A percentile compares a stretch with the other conserved stretches of the same genome.
These are phyloP conservation scores for Chaetomium sp. DNA, from an alignment of 2,329 filamentous ascomycete genomes.

Conservation along the genomic window DNA sequence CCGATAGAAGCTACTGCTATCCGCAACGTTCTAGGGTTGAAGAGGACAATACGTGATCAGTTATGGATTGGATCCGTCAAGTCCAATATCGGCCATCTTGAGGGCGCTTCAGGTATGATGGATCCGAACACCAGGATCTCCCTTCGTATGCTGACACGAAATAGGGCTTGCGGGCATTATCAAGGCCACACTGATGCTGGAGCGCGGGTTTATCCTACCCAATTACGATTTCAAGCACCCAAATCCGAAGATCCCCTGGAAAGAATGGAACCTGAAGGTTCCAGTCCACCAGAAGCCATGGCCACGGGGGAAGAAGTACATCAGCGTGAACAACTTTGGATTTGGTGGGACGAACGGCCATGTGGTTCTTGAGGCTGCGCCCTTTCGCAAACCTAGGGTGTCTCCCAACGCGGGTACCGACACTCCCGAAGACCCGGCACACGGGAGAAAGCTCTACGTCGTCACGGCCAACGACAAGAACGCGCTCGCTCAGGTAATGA, in stretches of 20 bases:
- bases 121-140: no score
- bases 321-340: constrained; percentile 45
- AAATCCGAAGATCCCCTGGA: constrained; percentile 43
- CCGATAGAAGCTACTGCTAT: constrained; percentile 48
- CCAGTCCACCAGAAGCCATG: constrained; percentile 39
- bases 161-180: constrained; percentile 44
- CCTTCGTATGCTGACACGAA: background rate
- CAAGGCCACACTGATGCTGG: constrained; percentile 46
- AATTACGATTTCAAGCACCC: constrained; percentile 45
- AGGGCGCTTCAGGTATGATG: constrained; percentile 37
- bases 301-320: constrained; percentile 42
- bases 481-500: constrained; percentile 31
- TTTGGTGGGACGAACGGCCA: constrained; percentile 43
- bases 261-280: constrained; percentile 45
- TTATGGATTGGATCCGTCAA: constrained; percentile 44
- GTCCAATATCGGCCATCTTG: constrained; percentile 46
- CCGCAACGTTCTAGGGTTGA: constrained; percentile 35
- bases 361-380: constrained; percentile 34
- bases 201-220: constrained; percentile 43
- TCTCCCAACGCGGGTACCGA: constrained; percentile 26
- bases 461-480: constrained; percentile 37
- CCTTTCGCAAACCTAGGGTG: constrained; percentile 29
- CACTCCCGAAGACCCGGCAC: constrained; percentile 19
- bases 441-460: constrained; percentile 37
- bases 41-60: constrained; percentile 35